Percentiles rank a stretch among this genome's conserved stretches.
These are phyloP conservation scores for Sporothrix dimorphospora DNA, from an alignment of 2,329 filamentous ascomycete species.

Conservation along the genomic window DNA sequence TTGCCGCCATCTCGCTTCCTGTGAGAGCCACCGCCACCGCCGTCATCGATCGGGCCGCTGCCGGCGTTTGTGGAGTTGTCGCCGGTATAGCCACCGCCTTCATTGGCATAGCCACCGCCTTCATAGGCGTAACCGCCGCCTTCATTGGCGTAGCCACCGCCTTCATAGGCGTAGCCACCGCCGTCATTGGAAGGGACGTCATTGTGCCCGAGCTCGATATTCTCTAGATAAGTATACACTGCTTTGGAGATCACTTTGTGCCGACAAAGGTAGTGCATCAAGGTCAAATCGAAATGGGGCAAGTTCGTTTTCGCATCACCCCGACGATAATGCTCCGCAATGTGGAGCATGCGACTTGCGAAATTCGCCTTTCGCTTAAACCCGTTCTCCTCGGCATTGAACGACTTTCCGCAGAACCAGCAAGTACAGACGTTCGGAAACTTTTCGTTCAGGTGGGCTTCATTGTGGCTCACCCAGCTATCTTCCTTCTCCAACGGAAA, in stretches of 20 bases:
- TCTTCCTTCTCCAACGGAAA: not conserved
- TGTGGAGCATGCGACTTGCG: not conserved
- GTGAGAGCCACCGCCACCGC: not conserved
- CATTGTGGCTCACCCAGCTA: conserved; percentile 53
- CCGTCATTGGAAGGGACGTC: no score
- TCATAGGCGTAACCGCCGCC: no score
- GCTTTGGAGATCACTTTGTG: no score
- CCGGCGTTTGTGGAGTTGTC: not conserved
- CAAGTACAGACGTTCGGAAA: conserved; percentile 49
- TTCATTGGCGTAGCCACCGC: no score
- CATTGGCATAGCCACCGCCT: not conserved
- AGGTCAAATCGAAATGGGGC: not conserved
- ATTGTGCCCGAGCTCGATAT: no score
- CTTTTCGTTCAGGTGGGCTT: conserved; percentile 41
- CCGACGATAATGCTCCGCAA: not conserved
- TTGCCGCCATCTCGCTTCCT: not conserved
- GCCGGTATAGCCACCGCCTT: not conserved
- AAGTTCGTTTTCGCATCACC: not conserved
- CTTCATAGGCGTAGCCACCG: no score
- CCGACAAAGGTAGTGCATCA: not conserved
- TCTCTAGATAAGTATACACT: no score
- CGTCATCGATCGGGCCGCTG: not conserved
- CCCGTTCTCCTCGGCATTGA: conserved; percentile 35
- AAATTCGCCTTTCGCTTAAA: not conserved
- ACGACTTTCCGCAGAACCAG: conserved; percentile 54